These are phyloP conservation scores for Aspergillus sclerotioniger DNA, from an alignment of 495 filamentous ascomycete genomes.

Conservation along the genomic window DNA sequence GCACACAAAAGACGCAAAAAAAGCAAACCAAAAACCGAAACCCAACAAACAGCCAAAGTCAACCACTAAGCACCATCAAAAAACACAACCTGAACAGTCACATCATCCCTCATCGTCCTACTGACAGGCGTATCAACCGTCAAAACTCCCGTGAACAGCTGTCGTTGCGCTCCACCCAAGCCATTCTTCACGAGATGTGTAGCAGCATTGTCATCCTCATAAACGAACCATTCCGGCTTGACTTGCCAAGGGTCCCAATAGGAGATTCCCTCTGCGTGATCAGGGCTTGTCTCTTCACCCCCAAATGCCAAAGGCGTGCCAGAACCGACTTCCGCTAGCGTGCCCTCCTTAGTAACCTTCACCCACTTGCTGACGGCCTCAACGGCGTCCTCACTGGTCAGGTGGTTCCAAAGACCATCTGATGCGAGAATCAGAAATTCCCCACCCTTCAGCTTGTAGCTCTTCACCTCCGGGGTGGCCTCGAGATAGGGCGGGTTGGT, in stretches of 20 bases:
- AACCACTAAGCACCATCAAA: neutral
- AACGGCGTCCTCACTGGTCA: neutral
- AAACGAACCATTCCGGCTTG: neutral
- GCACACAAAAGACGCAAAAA: neutral
- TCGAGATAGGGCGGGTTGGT: neutral
- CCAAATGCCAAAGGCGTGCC: neutral
- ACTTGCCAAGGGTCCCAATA: neutral
- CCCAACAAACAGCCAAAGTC: neutral
- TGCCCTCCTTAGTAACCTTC: neutral
- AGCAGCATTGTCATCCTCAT: neutral
- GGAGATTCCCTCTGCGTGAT: neutral
- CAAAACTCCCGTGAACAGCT: neutral
- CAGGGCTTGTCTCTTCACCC: neutral
- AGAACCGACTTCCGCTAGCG: neutral
- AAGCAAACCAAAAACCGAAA: neutral
- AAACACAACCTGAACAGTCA: neutral
- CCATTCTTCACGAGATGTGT: neutral
- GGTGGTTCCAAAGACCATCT: neutral
- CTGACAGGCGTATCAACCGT: neutral
- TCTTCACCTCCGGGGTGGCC: neutral
- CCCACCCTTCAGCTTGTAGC: neutral
- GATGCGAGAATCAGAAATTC: neutral
- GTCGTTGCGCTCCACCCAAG: neutral
- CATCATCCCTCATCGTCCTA: neutral
- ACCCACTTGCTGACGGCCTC: neutral